Base-by-base conservation (phyloP, 805 yeast species). In the Ogataea paraovalis region DNA sequence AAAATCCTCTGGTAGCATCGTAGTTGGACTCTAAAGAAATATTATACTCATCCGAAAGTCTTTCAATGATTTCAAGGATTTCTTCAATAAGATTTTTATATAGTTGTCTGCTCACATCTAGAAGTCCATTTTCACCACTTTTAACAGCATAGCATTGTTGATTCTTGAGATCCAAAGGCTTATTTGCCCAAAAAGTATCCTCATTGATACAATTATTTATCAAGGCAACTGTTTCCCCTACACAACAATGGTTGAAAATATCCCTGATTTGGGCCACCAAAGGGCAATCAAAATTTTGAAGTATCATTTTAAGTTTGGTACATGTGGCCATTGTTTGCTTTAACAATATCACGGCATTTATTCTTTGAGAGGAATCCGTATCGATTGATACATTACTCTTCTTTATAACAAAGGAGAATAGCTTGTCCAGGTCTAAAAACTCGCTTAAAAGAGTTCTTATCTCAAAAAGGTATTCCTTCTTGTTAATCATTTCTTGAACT, bases 101-200 rank as follows among this genome's bases (percentile, higher is more conserved):
- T 0, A 73, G 46, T 48, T 71, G 68, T 37, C 79, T 59, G 3
- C 76, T 72, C 0, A 73, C 67, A 54, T 73, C 78, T 1, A 75
- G 55, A 10, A 76, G 52, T 0, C 80, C 80, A 55, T 76, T 75
- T 2, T 60, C 54, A 0, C 77, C 78, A 33, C 69, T 58, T 48
- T 64, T 74, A 0, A 75, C 70, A 0, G 79, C 78, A 56, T 70
- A 72, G 25, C 71, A 64, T 49, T 65, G 64, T 47, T 74, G 79
- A 49, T 73, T 74, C 51, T 67, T 69, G 32, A 74, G 51, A 41
- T 75, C 76, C 4, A 71, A 50, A 1, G 70, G 57, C 1, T 66
- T 58, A 0, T 57, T 56, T 0, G 75, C 77, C 77, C 76, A 72
- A 2, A 48, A 44, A 43, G 73, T 68, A 49, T 73, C 78, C 32